Conservation (phyloP, 129 eudicot species). For the Centella asiatica region DNA sequence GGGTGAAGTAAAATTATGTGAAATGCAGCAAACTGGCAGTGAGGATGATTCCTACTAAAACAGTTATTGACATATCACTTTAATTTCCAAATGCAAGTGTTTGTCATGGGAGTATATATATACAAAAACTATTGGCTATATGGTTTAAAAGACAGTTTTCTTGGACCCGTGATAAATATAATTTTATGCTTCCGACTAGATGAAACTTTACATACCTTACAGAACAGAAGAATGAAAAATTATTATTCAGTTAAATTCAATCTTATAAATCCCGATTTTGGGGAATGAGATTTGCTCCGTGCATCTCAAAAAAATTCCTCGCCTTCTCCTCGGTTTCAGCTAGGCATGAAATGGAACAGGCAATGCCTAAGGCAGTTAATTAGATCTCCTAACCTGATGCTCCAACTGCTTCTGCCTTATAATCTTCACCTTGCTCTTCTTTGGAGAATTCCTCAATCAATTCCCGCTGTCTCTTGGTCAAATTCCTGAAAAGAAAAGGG, state of each 20-base stretch:
- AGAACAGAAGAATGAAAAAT: constrained; percentile 4
- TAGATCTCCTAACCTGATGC: constrained; percentile 41
- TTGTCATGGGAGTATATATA: neutral
- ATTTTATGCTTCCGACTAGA: neutral
- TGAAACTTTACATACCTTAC: constrained; percentile 7
- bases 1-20: too few species aligned
- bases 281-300: neutral
- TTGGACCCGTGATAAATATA: neutral
- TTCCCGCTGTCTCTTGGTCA: constrained; percentile 65
- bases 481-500: constrained; percentile 30
- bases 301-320: constrained; percentile 2
- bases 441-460: constrained; percentile 60
- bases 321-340: neutral
- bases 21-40: too few species aligned
- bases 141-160: neutral
- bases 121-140: neutral
- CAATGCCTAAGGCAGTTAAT: neutral
- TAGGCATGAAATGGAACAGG: neutral
- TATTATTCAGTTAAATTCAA: neutral
- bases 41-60: too few species aligned
- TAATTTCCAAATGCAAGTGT: neutral
- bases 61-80: neutral
- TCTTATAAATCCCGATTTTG: constrained; percentile 15
- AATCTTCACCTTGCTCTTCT: constrained; percentile 51
- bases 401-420: constrained; percentile 61